A percentile compares a stretch with the other conserved stretches of the same genome.
phyloP scores from a whole-genome alignment of 2,329 filamentous ascomycete genomes.

The Colletotrichum spaethianum region DNA sequence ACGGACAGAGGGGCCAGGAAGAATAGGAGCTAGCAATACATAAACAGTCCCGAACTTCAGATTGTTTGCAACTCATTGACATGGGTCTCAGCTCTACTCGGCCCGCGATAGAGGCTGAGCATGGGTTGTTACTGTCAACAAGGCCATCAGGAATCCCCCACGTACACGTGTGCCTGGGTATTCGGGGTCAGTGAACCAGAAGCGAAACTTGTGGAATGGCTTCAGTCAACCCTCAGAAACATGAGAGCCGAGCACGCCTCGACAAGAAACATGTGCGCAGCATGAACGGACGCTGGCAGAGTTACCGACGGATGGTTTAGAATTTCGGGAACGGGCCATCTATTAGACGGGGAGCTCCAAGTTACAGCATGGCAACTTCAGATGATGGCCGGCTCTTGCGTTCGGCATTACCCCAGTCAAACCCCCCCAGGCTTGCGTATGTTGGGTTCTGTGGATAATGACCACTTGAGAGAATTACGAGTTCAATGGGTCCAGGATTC shows the following conservation, averaged over 20 bases:
- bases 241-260: conserved; percentile 14
- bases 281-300: not conserved
- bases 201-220: not conserved
- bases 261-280: conserved; percentile 4
- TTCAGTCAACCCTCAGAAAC: not conserved
- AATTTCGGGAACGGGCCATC: conserved; percentile 33
- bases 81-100: not conserved
- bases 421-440: conserved; percentile 1
- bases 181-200: not conserved
- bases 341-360: conserved; percentile 19
- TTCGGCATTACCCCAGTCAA: conserved; percentile 13
- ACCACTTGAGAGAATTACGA: conserved; percentile 17
- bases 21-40: not conserved
- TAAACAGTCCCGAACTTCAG: not conserved
- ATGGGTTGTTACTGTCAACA: not conserved
- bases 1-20: not conserved
- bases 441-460: not conserved
- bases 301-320: conserved; percentile 17
- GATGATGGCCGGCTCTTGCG: conserved; percentile 33
- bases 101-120: not conserved
- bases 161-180: not conserved
- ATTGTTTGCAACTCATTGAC: not conserved
- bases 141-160: not conserved
- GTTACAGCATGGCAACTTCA: conserved; percentile 17
- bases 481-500: not conserved